These are phyloP conservation scores for Fusarium beomiforme DNA, from an alignment of 2,329 filamentous ascomycete species.

Conservation along the genomic window DNA sequence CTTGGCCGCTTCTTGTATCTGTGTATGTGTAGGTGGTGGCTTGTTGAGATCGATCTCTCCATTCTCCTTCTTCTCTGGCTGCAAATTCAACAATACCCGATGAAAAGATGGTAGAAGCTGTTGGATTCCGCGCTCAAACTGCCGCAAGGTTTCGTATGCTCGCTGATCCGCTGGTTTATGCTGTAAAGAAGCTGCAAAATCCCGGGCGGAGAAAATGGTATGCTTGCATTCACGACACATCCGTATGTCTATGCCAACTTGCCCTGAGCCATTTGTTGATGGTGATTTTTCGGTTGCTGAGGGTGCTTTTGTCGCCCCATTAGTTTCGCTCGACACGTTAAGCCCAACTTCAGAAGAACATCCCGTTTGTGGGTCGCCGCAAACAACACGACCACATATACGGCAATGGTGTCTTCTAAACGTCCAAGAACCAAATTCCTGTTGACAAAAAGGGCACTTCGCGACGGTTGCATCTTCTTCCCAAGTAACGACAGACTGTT, in stretches of 20 bases:
- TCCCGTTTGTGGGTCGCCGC: conserved; percentile 82
- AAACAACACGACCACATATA: conserved; percentile 92
- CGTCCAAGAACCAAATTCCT: conserved; percentile 93
- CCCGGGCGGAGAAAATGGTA: conserved; percentile 71
- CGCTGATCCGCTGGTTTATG: conserved; percentile 79
- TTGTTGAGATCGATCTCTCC: conserved; percentile 51
- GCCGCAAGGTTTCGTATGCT: conserved; percentile 82
- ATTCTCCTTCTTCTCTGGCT: conserved; percentile 59
- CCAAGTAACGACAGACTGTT: conserved; percentile 95
- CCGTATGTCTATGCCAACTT: conserved; percentile 80
- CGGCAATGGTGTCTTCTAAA: conserved; percentile 95
- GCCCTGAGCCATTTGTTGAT: conserved; percentile 47
- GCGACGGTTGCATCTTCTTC: conserved; percentile 86
- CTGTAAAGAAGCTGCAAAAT: conserved; percentile 77
- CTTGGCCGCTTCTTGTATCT: conserved; percentile 87
- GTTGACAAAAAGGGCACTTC: conserved; percentile 93
- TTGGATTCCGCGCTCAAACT: conserved; percentile 89
- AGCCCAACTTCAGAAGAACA: conserved; percentile 89
- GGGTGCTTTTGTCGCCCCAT: conserved; percentile 30
- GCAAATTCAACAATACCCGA: conserved; percentile 75
- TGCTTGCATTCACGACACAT: conserved; percentile 90
- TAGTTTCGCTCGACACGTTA: conserved; percentile 69
- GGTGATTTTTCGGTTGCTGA: conserved; percentile 55
- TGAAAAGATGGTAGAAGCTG: conserved; percentile 87
- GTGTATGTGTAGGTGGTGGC: conserved; percentile 64